phyloP scores from a whole-genome alignment of 441 rosid species.

The Geranium incanum region DNA sequence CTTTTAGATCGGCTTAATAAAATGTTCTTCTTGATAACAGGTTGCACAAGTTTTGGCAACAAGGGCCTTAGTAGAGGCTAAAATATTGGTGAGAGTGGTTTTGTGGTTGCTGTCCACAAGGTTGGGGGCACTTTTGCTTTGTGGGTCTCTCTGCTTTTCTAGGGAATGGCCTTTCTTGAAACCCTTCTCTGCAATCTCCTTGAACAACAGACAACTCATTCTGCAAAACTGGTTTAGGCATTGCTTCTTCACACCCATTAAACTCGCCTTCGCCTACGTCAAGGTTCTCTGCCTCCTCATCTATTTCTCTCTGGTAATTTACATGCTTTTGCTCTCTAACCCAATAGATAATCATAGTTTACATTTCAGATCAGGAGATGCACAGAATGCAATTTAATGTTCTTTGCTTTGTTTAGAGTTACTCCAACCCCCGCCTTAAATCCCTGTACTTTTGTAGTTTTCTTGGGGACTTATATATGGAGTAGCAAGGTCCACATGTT shows the following conservation, averaged over 20 bases:
- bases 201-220: constrained; percentile 51
- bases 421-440: too few relatives aligned
- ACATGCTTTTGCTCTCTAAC: not conserved
- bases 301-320: constrained; percentile 51
- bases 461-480: too few relatives aligned
- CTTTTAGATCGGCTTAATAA: not conserved
- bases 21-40: constrained; percentile 12
- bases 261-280: constrained; percentile 38
- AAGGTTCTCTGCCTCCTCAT: constrained; percentile 33
- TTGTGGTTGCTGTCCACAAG: constrained; percentile 38
- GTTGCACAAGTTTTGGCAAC: constrained; percentile 33
- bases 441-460: too few relatives aligned
- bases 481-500: too few relatives aligned
- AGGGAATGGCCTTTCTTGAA: constrained; percentile 52
- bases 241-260: constrained; percentile 36
- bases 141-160: constrained; percentile 45
- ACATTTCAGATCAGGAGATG: not conserved
- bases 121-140: constrained; percentile 54
- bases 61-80: constrained; percentile 33
- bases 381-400: not conserved
- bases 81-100: constrained; percentile 31
- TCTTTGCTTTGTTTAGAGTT: too few relatives aligned
- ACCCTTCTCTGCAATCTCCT: constrained; percentile 34
- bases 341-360: too few relatives aligned
- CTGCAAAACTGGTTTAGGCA: constrained; percentile 40